phyloP scores from a whole-genome alignment of 306 rosid genomes.

The Mimosa bimucronata region DNA sequence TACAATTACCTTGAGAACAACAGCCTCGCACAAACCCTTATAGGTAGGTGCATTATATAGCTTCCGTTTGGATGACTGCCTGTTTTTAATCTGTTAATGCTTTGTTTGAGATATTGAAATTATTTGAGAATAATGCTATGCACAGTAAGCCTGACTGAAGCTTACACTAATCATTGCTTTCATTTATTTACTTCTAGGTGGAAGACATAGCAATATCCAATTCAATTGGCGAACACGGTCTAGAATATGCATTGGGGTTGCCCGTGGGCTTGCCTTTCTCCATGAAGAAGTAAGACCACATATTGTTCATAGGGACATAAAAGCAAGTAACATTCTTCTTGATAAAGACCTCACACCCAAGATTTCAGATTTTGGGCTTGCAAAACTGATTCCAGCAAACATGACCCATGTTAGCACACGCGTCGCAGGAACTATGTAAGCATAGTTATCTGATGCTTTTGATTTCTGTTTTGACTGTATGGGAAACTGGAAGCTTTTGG shows the following conservation, averaged over 20 bases:
- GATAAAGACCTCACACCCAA: slow-evolving; percentile 71
- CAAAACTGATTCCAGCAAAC: slow-evolving; percentile 82
- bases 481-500: slow-evolving; percentile 14
- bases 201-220: slow-evolving; percentile 52
- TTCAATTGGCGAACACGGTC: slow-evolving; percentile 73
- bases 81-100: not conserved
- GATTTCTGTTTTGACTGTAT: not conserved
- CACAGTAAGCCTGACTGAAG: not conserved
- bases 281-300: slow-evolving; percentile 86
- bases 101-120: slow-evolving; percentile 19
- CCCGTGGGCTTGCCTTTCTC: slow-evolving; percentile 87
- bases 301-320: slow-evolving; percentile 92
- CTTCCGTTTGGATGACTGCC: slow-evolving; percentile 15
- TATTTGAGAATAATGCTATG: not conserved
- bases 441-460: not conserved
- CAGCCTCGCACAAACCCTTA: slow-evolving; percentile 81
- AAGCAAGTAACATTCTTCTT: slow-evolving; percentile 96
- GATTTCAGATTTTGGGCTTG: slow-evolving; percentile 96
- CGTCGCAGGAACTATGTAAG: slow-evolving; percentile 98
- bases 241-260: slow-evolving; percentile 73
- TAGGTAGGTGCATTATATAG: slow-evolving; percentile 56
- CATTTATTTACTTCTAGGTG: slow-evolving; percentile 55
- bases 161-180: slow-evolving; percentile 2
- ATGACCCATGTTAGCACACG: slow-evolving; percentile 93
- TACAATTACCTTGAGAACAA: slow-evolving; percentile 94